phyloP scores from a whole-genome alignment of 768 basidiomycete species.

The Filobasidium floriforme region DNA sequence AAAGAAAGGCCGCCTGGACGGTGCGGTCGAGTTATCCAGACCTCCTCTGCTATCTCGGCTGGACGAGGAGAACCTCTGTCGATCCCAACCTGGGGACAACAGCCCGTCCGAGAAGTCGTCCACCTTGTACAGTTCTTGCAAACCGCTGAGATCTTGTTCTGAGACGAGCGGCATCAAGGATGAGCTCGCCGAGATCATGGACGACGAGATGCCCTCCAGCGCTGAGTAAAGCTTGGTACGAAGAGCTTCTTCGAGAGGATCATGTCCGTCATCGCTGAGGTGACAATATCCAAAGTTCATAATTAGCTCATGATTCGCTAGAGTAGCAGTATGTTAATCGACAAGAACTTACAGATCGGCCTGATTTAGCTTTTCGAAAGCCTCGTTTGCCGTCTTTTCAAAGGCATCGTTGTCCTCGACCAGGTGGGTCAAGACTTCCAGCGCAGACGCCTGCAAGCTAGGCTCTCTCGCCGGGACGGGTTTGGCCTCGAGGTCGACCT shows the following conservation, averaged over 20 bases:
- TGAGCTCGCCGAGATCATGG: conserved; percentile 1
- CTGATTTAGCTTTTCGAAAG: neutral
- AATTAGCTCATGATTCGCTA: neutral
- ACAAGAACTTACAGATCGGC: neutral
- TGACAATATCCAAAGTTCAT: neutral
- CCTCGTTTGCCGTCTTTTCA: neutral
- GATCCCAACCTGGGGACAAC: neutral
- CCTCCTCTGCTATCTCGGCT: neutral
- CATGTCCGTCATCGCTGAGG: conserved; percentile 2
- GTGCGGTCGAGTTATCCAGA: neutral
- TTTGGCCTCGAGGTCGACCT: neutral
- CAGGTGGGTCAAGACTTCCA: neutral
- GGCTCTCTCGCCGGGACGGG: neutral
- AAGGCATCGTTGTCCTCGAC: neutral
- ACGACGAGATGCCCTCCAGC: neutral
- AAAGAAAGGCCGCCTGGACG: neutral
- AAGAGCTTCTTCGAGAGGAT: conserved; percentile 7
- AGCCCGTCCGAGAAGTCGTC: neutral
- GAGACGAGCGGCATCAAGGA: conserved; percentile 13
- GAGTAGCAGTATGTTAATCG: neutral
- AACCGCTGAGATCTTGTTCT: neutral
- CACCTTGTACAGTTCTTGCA: conserved; percentile 3
- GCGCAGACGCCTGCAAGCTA: neutral
- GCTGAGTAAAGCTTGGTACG: conserved; percentile 8
- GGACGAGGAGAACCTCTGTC: neutral